phyloP scores from a whole-genome alignment of 2,329 filamentous ascomycete species.

The Pseudogymnoascus verrucosus region DNA sequence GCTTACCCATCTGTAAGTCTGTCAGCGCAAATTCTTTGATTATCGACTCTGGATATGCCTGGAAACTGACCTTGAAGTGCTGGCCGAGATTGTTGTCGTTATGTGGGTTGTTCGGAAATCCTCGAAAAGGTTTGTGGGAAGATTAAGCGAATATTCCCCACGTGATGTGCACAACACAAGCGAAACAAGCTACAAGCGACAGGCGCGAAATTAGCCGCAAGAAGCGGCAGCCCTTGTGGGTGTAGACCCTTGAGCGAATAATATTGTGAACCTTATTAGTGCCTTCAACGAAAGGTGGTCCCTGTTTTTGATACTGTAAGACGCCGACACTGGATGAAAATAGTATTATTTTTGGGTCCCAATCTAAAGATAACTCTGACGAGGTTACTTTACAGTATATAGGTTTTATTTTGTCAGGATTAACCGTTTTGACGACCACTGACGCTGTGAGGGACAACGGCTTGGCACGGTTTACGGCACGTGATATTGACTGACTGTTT shows the following conservation, averaged over 20 bases:
- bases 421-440: background rate
- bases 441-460: background rate
- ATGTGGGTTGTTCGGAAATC: conserved; percentile 13
- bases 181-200: conserved; percentile 4
- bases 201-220: conserved; percentile 1
- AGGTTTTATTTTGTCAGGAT: background rate
- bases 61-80: conserved; percentile 39
- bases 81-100: conserved; percentile 40
- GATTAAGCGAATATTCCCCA: conserved; percentile 7
- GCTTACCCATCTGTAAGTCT: conserved; percentile 54
- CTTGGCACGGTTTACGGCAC: background rate
- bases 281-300: background rate
- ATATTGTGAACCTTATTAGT: background rate
- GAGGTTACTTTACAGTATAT: background rate
- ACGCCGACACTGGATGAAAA: background rate
- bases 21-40: conserved; percentile 24
- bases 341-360: background rate
- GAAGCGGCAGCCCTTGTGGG: background rate
- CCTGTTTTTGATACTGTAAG: background rate
- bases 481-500: background rate
- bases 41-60: conserved; percentile 16
- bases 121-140: conserved; percentile 8
- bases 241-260: conserved; percentile 2
- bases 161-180: conserved; percentile 4
- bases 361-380: background rate